A percentile compares a stretch with the other conserved stretches of the same genome.
Evolutionary conservation across 108 stramenopile species (phyloP).

Genomic region (Licmophora abbreviata): DNA sequence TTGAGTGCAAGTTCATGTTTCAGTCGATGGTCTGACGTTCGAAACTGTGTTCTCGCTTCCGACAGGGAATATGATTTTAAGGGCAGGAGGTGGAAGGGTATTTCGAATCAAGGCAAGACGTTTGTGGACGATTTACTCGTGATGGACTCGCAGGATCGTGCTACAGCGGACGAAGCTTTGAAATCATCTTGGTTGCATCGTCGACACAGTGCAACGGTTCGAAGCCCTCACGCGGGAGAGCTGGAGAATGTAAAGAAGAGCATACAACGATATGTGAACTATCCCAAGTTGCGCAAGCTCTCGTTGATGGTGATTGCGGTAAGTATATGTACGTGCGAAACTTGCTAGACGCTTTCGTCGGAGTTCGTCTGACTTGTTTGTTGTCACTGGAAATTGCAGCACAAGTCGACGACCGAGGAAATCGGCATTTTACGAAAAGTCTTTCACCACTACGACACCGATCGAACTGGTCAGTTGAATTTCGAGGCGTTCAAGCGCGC

Average conservation of each 20-base stretch:
- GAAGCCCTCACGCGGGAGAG: not conserved
- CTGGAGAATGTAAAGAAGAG: conserved; percentile 31
- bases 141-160: conserved; percentile 20
- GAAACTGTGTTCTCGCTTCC: no score
- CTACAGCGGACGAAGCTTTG: conserved; percentile 32
- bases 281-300: not conserved
- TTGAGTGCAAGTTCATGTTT: no score
- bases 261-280: not conserved
- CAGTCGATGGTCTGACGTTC: no score
- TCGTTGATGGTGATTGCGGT: conserved; percentile 44
- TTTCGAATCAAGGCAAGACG: conserved; percentile 22
- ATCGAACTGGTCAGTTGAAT: conserved; percentile 27
- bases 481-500: conserved; percentile 60
- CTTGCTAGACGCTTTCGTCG: no score
- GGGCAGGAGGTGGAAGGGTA: conserved; percentile 37
- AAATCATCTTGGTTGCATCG: conserved; percentile 24
- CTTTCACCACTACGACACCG: conserved; percentile 34
- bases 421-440: conserved; percentile 21
- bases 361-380: no score
- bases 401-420: conserved; percentile 59
- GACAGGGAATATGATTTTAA: conserved; percentile 29
- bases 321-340: no score
- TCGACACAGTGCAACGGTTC: conserved; percentile 7
- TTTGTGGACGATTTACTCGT: conserved; percentile 37
- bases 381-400: no score